Percentiles rank a stretch among this genome's conserved stretches.
Evolutionary conservation across 2,329 filamentous ascomycete species (phyloP).

Genomic region (Aspergillus puulaauensis): DNA sequence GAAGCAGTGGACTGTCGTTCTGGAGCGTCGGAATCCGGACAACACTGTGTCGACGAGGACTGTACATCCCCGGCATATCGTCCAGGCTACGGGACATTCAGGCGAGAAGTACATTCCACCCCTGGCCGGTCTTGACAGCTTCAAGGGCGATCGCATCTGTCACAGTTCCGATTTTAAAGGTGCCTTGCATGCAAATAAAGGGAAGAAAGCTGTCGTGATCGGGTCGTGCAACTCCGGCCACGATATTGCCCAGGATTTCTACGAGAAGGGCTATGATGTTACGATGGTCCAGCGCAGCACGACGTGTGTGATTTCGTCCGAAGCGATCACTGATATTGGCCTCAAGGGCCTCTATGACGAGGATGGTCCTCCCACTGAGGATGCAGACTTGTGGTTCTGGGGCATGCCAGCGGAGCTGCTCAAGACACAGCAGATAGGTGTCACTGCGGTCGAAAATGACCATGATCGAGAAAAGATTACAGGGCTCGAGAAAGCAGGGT

Average conservation of each 20-base stretch:
- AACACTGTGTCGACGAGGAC: constrained; percentile 50
- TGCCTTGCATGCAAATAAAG: constrained; percentile 45
- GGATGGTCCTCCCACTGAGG: constrained; percentile 58
- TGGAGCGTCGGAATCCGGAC: constrained; percentile 46
- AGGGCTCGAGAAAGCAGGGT: constrained; percentile 57
- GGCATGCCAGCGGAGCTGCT: constrained; percentile 59
- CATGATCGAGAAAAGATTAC: constrained; percentile 38
- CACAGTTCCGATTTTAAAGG: constrained; percentile 63
- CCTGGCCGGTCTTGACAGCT: constrained; percentile 52
- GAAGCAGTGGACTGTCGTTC: constrained; percentile 55
- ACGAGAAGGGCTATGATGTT: constrained; percentile 64
- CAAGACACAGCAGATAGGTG: constrained; percentile 57
- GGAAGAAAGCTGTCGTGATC: constrained; percentile 64
- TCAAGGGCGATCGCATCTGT: constrained; percentile 59
- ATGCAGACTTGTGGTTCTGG: constrained; percentile 63
- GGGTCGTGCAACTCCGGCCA: constrained; percentile 69
- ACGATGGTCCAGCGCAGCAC: constrained; percentile 39
- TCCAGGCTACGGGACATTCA: constrained; percentile 68
- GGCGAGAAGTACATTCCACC: constrained; percentile 59
- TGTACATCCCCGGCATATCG: constrained; percentile 61
- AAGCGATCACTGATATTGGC: constrained; percentile 53
- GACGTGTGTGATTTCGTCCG: constrained; percentile 63
- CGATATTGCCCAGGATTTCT: constrained; percentile 68
- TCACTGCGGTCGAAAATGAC: constrained; percentile 39
- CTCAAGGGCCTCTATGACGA: constrained; percentile 53